Percentiles rank a stretch among this genome's conserved stretches.
Evolutionary conservation across 163 green algal species (phyloP).

Genomic region (Smithsoniella earleae): DNA sequence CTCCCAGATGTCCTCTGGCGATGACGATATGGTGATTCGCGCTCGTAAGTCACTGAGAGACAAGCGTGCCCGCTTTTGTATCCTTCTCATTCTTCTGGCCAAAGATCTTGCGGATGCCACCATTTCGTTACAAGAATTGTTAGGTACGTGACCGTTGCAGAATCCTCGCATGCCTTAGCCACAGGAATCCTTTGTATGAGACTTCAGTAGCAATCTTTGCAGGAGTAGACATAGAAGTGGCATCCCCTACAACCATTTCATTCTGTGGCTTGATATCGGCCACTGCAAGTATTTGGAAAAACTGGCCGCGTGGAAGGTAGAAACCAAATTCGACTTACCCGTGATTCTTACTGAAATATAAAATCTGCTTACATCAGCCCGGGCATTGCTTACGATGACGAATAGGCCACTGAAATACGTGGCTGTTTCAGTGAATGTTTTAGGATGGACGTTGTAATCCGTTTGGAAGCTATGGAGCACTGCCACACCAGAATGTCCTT

Average conservation of each 20-base stretch:
- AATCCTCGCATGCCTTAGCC: neutral
- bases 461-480: neutral
- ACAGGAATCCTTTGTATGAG: no score
- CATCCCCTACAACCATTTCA: neutral
- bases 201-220: neutral
- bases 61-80: neutral
- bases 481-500: no score
- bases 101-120: slow-evolving; percentile 14
- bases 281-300: slow-evolving; percentile 23
- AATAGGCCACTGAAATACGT: no score
- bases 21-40: slow-evolving; percentile 18
- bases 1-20: slow-evolving; percentile 3
- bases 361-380: neutral
- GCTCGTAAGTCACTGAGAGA: neutral
- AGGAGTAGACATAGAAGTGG: neutral
- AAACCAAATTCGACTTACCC: no score
- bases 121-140: neutral
- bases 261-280: slow-evolving; percentile 1
- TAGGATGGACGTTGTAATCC: neutral
- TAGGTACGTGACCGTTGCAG: neutral
- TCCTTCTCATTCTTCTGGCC: neutral
- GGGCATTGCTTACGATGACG: neutral
- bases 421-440: neutral
- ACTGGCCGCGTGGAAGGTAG: slow-evolving; percentile 8
- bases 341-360: no score